phyloP scores from a whole-genome alignment of 371 early-diverging fungal genomes.

The Syncephalastrum monosporum region DNA sequence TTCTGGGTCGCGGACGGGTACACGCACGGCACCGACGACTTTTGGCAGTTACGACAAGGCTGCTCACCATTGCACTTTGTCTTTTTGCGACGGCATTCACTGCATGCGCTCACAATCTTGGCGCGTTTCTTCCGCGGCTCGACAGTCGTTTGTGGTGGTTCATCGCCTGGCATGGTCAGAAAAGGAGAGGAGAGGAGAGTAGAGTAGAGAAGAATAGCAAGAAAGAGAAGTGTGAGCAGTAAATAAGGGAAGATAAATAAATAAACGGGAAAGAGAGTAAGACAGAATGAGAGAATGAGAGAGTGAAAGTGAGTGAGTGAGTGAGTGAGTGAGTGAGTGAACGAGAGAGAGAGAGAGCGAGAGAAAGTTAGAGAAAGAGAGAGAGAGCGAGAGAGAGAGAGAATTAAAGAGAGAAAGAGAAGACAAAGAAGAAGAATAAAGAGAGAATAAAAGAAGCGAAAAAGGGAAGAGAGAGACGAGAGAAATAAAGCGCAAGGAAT shows the following conservation, averaged over 20 bases:
- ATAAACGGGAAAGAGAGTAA: slow-evolving; percentile 4
- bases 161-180: slow-evolving; percentile 16
- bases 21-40: slow-evolving; percentile 36
- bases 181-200: slow-evolving; percentile 3
- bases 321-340: neutral
- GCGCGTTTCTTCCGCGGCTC: slow-evolving; percentile 47
- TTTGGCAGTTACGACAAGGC: slow-evolving; percentile 54
- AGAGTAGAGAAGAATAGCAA: neutral
- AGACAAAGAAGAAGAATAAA: slow-evolving; percentile 1
- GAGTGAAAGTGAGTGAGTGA: neutral
- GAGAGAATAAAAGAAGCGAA: slow-evolving; percentile 4
- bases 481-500: neutral
- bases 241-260: neutral
- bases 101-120: slow-evolving; percentile 57
- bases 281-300: neutral
- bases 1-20: slow-evolving; percentile 27
- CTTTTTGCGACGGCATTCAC: slow-evolving; percentile 58
- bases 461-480: neutral
- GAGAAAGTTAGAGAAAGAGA: slow-evolving; percentile 3
- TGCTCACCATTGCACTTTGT: slow-evolving; percentile 54
- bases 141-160: slow-evolving; percentile 12
- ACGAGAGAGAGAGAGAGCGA: neutral
- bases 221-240: neutral
- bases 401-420: neutral
- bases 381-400: neutral